phyloP scores from a whole-genome alignment of 2,329 filamentous ascomycete species.

The Penicillium brevicompactum region DNA sequence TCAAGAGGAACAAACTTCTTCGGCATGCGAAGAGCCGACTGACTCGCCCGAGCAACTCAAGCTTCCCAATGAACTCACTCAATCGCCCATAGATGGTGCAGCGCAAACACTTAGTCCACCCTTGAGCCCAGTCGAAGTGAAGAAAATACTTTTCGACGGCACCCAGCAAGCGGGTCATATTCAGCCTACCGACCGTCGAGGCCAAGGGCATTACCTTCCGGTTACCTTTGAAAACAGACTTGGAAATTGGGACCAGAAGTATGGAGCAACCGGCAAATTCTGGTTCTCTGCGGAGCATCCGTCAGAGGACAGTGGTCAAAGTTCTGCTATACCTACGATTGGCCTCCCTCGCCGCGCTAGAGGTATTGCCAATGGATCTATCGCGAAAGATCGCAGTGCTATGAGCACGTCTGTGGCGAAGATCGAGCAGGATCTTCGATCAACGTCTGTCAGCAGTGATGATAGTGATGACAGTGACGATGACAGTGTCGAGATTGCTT shows the following conservation, averaged over 20 bases:
- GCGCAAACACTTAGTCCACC: conserved; percentile 41
- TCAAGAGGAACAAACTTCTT: neutral
- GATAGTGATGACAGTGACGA: conserved; percentile 30
- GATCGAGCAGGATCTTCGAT: conserved; percentile 15
- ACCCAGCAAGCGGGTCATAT: conserved; percentile 7
- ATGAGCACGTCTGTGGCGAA: conserved; percentile 8
- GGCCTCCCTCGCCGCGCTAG: conserved; percentile 35
- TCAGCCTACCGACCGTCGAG: conserved; percentile 9
- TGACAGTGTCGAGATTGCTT: conserved; percentile 29
- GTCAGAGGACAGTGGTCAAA: conserved; percentile 4
- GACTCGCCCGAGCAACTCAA: conserved; percentile 6
- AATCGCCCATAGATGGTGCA: conserved; percentile 19
- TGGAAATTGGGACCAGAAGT: conserved; percentile 55
- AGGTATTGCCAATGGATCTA: conserved; percentile 4
- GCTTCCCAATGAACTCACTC: conserved; percentile 1
- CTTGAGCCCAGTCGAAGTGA: conserved; percentile 43
- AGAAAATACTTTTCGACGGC: conserved; percentile 48
- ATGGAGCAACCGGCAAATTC: conserved; percentile 52
- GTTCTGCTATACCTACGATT: conserved; percentile 39
- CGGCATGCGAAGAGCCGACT: neutral
- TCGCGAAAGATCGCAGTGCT: conserved; percentile 9
- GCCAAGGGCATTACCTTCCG: conserved; percentile 53
- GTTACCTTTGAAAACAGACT: conserved; percentile 55
- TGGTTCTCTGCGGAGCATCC: conserved; percentile 32
- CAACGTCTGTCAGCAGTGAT: conserved; percentile 29